Conservation (phyloP, 2,329 filamentous ascomycete genomes). For the Chalaropsis ovoidea region DNA sequence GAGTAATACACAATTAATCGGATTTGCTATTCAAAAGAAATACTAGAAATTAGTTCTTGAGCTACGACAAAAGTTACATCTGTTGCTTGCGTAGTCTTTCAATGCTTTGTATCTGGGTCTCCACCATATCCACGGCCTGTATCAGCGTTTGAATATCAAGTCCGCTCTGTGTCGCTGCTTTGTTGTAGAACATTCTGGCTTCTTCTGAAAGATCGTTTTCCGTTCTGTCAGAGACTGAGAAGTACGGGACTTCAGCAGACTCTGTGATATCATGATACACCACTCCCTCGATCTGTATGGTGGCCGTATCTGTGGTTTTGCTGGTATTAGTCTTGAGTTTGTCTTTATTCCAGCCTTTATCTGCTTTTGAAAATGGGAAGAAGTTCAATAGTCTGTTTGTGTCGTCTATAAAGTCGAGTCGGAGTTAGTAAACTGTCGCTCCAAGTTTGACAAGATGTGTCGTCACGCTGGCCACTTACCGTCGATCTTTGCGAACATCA, state of each 20-base stretch:
- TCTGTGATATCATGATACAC: background rate
- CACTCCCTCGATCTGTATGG: background rate
- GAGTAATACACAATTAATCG: background rate
- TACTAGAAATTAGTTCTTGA: background rate
- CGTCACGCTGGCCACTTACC: conserved; percentile 7
- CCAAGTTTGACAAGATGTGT: background rate
- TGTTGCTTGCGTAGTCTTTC: conserved; percentile 18
- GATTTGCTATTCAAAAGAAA: background rate
- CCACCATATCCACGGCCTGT: conserved; percentile 25
- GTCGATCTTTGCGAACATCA: conserved; percentile 27
- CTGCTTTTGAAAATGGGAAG: conserved; percentile 18
- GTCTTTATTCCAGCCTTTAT: background rate
- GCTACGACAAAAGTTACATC: no score
- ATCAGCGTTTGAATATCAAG: conserved; percentile 23
- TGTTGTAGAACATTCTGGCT: conserved; percentile 24
- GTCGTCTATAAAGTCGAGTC: background rate
- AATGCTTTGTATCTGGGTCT: conserved; percentile 20
- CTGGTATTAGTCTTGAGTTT: background rate
- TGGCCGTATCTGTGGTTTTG: background rate
- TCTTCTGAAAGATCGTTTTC: conserved; percentile 23
- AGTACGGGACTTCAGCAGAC: background rate
- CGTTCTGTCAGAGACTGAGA: conserved; percentile 20
- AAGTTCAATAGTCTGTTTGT: conserved; percentile 14
- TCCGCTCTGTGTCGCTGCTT: conserved; percentile 21
- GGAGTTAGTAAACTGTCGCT: background rate